These are phyloP conservation scores for Hyaloscypha hepaticicola DNA, from an alignment of 495 filamentous ascomycete species.

Conservation along the genomic window DNA sequence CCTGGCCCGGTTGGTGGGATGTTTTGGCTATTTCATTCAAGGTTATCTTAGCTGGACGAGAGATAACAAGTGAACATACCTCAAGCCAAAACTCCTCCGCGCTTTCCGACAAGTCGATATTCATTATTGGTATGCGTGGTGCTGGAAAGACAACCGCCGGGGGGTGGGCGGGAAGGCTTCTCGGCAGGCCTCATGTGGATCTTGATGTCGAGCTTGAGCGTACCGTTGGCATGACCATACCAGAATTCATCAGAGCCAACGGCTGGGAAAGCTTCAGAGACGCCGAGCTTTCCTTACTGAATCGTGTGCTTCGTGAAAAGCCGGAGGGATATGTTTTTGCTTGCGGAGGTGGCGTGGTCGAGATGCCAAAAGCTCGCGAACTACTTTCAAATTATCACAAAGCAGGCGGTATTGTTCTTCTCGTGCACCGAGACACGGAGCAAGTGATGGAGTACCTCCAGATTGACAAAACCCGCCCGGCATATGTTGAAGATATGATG, in stretches of 20 bases:
- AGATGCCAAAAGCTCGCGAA: conserved; percentile 78
- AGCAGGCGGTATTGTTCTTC: conserved; percentile 81
- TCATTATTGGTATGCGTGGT: conserved; percentile 97
- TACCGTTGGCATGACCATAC: conserved; percentile 69
- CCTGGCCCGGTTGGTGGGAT: conserved; percentile 99
- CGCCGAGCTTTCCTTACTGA: conserved; percentile 73
- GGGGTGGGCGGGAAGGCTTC: conserved; percentile 70
- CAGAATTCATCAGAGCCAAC: conserved; percentile 70
- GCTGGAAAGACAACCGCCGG: conserved; percentile 96
- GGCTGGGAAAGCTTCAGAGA: conserved; percentile 91
- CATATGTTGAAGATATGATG: conserved; percentile 92
- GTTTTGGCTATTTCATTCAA: conserved; percentile 72
- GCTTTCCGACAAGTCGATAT: conserved; percentile 60
- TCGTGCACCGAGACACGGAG: conserved; percentile 84
- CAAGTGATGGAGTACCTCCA: conserved; percentile 88
- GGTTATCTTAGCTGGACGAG: conserved; percentile 69
- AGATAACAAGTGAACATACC: conserved; percentile 48
- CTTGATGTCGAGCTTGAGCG: conserved; percentile 84
- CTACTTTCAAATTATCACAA: conserved; percentile 71
- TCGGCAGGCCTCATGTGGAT: conserved; percentile 79
- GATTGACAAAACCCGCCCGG: conserved; percentile 86
- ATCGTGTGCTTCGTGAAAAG: conserved; percentile 69
- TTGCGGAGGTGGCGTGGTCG: conserved; percentile 91
- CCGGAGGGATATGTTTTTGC: conserved; percentile 81
- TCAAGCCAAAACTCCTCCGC: conserved; percentile 18